phyloP scores from a whole-genome alignment of 2,329 filamentous ascomycete genomes.

The Macroventuria anomochaeta region DNA sequence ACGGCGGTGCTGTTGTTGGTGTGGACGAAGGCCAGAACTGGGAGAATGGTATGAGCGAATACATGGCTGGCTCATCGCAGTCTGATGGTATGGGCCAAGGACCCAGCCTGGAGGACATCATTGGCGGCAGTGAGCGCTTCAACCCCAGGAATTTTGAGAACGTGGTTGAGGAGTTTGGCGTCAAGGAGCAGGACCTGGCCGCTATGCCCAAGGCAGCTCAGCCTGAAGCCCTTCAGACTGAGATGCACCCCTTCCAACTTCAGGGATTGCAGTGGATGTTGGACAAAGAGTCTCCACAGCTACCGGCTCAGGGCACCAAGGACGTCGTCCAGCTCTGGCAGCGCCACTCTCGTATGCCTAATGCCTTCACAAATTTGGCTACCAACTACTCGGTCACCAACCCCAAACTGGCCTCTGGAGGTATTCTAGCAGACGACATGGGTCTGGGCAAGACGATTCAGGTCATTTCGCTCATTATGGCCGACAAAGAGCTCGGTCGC shows the following conservation, averaged over 20 bases:
- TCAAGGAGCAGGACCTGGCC: conserved; percentile 72
- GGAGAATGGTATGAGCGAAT: conserved; percentile 36
- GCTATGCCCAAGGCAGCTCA: conserved; percentile 76
- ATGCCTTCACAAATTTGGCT: conserved; percentile 69
- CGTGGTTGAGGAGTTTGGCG: conserved; percentile 72
- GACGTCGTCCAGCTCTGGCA: conserved; percentile 82
- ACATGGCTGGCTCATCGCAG: conserved; percentile 33
- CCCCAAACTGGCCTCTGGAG: conserved; percentile 75
- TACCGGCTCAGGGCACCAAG: conserved; percentile 65
- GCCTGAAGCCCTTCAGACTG: conserved; percentile 68
- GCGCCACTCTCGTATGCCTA: conserved; percentile 49
- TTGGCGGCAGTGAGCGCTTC: conserved; percentile 70
- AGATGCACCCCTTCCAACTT: conserved; percentile 77
- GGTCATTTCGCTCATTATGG: conserved; percentile 78
- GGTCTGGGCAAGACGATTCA: conserved; percentile 89
- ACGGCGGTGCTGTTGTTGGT: conserved; percentile 42
- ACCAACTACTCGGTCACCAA: conserved; percentile 69
- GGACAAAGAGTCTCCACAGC: conserved; percentile 72
- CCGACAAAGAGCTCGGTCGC: conserved; percentile 52
- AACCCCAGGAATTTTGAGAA: conserved; percentile 69
- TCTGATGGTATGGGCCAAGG: conserved; percentile 43
- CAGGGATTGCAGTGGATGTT: conserved; percentile 84
- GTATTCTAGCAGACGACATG: conserved; percentile 92
- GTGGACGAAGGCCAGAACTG: conserved; percentile 37
- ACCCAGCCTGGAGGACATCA: conserved; percentile 66